Percentiles rank a stretch among this genome's conserved stretches.
phyloP scores from a whole-genome alignment of 2,329 filamentous ascomycete genomes.

The Diaporthe vaccinii region DNA sequence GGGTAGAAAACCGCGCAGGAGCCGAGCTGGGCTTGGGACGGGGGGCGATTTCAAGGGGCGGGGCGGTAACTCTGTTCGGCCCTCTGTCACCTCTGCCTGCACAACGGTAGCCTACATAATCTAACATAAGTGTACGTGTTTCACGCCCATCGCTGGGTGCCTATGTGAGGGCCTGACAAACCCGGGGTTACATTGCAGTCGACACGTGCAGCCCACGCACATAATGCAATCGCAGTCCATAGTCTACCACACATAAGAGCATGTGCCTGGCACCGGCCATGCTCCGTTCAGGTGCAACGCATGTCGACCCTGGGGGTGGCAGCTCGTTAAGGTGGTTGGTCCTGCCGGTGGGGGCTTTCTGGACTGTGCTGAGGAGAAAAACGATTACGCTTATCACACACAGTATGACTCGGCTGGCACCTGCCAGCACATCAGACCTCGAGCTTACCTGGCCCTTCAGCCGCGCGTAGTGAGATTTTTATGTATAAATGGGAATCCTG shows the following conservation, averaged over 20 bases:
- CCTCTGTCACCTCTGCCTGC: neutral
- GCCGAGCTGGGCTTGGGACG: neutral
- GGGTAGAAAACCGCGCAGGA: slow-evolving; percentile 18
- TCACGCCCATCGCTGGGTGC: slow-evolving; percentile 8
- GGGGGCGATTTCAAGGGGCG: neutral
- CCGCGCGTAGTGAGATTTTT: neutral
- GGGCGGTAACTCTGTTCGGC: slow-evolving; percentile 19
- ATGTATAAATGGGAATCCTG: neutral
- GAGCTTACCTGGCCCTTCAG: slow-evolving; percentile 7
- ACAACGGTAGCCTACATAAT: neutral
- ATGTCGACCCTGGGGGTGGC: slow-evolving; percentile 10
- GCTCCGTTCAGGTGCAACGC: neutral
- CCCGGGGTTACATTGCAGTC: slow-evolving; percentile 25
- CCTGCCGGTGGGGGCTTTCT: neutral
- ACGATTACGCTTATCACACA: neutral
- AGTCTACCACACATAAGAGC: neutral
- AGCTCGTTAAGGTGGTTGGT: slow-evolving; percentile 22
- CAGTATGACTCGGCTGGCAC: slow-evolving; percentile 9
- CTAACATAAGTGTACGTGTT: neutral
- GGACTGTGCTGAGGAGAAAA: slow-evolving; percentile 21
- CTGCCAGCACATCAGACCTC: slow-evolving; percentile 26
- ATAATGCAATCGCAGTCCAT: slow-evolving; percentile 27
- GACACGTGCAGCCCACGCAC: slow-evolving; percentile 27
- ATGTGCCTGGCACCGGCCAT: slow-evolving; percentile 16
- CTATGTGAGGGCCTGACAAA: slow-evolving; percentile 19